These are phyloP conservation scores for Candida quercuum DNA, from an alignment of 805 yeast species.

Conservation along the genomic window DNA sequence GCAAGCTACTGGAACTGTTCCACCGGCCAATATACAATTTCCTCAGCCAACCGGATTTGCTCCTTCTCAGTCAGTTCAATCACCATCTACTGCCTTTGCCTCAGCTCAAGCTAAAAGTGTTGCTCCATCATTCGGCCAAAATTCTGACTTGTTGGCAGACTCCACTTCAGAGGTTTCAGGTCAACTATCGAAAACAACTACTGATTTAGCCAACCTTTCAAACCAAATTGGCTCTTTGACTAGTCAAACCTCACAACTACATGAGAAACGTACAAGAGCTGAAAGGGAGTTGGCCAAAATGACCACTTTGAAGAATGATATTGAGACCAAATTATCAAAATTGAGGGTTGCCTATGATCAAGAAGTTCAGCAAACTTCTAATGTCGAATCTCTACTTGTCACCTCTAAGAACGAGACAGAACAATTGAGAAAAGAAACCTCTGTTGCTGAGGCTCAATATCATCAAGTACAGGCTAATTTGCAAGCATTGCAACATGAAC, in stretches of 20 bases:
- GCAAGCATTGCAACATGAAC: constrained; percentile 50
- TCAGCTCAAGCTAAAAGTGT: neutral
- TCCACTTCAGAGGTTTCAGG: constrained; percentile 46
- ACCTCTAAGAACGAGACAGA: constrained; percentile 63
- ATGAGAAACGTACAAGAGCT: constrained; percentile 67
- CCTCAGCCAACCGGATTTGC: constrained; percentile 4
- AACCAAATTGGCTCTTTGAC: constrained; percentile 79
- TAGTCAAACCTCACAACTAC: constrained; percentile 63
- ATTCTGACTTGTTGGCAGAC: constrained; percentile 52
- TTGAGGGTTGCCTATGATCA: constrained; percentile 69
- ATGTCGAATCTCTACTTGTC: constrained; percentile 59
- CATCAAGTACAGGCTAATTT: constrained; percentile 65
- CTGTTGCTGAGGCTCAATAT: constrained; percentile 72
- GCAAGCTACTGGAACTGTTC: constrained; percentile 10
- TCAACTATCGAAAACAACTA: constrained; percentile 69
- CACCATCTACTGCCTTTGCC: neutral
- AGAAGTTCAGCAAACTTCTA: constrained; percentile 71
- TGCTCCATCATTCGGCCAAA: constrained; percentile 8
- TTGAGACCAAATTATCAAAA: constrained; percentile 62
- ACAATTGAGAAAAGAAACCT: constrained; percentile 62
- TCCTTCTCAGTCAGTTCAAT: neutral
- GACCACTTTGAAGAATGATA: constrained; percentile 60
- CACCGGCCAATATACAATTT: constrained; percentile 1
- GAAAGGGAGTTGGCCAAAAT: constrained; percentile 72
- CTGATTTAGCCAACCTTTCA: constrained; percentile 82